Percentiles rank a stretch among this genome's conserved stretches.
phyloP scores from a whole-genome alignment of 805 yeast species.

The Nakazawaea ishiwadae region DNA sequence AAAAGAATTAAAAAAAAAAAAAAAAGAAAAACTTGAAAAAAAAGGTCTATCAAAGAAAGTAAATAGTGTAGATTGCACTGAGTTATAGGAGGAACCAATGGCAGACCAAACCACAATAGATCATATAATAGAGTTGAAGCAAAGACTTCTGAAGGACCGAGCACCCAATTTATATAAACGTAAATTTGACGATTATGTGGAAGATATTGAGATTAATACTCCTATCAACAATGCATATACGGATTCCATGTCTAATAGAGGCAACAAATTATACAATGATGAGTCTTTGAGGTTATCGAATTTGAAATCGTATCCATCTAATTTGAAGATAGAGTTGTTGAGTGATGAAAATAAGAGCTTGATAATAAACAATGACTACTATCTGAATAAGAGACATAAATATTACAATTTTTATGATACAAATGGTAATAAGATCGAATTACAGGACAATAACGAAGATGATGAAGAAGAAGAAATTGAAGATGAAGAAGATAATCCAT shows the following conservation, averaged over 20 bases:
- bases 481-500: constrained; percentile 34
- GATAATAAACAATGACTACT: constrained; percentile 14
- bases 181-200: constrained; percentile 2
- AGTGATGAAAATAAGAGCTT: constrained; percentile 17
- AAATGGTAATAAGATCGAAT: constrained; percentile 12
- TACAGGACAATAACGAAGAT: constrained; percentile 18
- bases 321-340: constrained; percentile 15
- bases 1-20: not conserved
- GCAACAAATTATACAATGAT: constrained; percentile 24
- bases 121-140: constrained; percentile 10
- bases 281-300: constrained; percentile 20
- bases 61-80: not conserved
- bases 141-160: constrained; percentile 2
- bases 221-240: constrained; percentile 11
- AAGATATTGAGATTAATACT: constrained; percentile 10
- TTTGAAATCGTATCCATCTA: constrained; percentile 18
- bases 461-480: constrained; percentile 16
- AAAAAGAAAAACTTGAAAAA: not conserved
- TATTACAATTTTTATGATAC: constrained; percentile 18
- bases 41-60: too few species aligned
- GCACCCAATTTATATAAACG: not conserved
- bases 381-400: constrained; percentile 20
- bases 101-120: constrained; percentile 7
- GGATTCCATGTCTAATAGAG: constrained; percentile 23
- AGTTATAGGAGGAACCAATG: too few species aligned